A percentile compares a stretch with the other conserved stretches of the same genome.
Evolutionary conservation across 164 flowering plant species (phyloP).

Genomic region (Nelumbo lutea): DNA sequence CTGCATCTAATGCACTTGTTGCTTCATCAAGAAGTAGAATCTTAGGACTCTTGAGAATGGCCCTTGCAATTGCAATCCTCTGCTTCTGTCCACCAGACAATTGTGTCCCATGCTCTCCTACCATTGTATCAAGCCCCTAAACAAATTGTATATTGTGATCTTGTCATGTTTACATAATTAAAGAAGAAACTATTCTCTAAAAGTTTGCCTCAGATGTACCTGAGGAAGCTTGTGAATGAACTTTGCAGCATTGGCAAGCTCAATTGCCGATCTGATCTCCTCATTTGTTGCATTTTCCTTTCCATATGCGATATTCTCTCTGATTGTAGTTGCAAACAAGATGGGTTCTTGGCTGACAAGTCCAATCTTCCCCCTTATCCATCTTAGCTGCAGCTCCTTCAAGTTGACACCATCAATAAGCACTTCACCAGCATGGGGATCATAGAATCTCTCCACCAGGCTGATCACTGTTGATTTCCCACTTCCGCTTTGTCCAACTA

Average conservation of each 20-base stretch:
- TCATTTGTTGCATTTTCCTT: conserved; percentile 55
- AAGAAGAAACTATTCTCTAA: background rate
- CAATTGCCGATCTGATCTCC: conserved; percentile 53
- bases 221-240: conserved; percentile 69
- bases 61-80: conserved; percentile 77
- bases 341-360: conserved; percentile 77
- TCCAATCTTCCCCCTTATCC: conserved; percentile 68
- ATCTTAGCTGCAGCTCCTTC: conserved; percentile 45
- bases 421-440: conserved; percentile 72
- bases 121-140: conserved; percentile 77
- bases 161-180: background rate
- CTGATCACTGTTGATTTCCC: conserved; percentile 87
- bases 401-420: conserved; percentile 65
- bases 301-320: conserved; percentile 69
- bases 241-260: conserved; percentile 73
- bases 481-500: conserved; percentile 90
- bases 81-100: conserved; percentile 88
- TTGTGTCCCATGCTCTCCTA: conserved; percentile 72
- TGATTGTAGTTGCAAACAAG: conserved; percentile 57
- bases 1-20: conserved; percentile 78
- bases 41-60: conserved; percentile 70
- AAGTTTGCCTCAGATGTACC: conserved; percentile 23
- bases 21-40: conserved; percentile 85
- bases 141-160: background rate
- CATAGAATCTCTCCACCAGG: conserved; percentile 77